These are phyloP conservation scores for Pelargonium myrrhifolium DNA, from an alignment of 441 rosid genomes.

Conservation along the genomic window DNA sequence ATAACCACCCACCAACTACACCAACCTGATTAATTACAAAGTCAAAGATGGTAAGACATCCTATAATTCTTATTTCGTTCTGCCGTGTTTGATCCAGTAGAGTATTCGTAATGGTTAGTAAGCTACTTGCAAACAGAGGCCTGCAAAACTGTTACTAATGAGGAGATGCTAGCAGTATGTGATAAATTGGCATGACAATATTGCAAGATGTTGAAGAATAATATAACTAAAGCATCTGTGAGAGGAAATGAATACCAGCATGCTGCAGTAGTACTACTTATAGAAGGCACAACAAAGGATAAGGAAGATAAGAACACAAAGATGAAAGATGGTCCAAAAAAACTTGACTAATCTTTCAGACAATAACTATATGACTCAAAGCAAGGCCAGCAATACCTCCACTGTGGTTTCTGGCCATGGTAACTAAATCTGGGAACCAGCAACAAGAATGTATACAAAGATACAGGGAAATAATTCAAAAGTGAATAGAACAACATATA, in stretches of 20 bases:
- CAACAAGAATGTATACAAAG: too few relatives aligned
- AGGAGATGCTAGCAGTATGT: conserved; percentile 6
- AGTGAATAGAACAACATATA: neutral
- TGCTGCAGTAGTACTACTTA: neutral
- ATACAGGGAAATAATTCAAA: neutral
- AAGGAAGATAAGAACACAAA: neutral
- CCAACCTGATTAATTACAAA: conserved; percentile 76
- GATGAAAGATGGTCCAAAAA: neutral
- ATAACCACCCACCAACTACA: conserved; percentile 8
- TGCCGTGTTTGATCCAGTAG: conserved; percentile 75
- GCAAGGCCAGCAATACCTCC: neutral
- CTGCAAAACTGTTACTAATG: conserved; percentile 34
- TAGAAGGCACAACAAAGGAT: neutral
- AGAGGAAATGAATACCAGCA: neutral
- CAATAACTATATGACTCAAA: neutral
- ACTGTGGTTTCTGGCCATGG: neutral
- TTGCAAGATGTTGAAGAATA: conserved; percentile 5
- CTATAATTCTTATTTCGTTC: conserved; percentile 66
- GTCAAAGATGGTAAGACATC: conserved; percentile 69
- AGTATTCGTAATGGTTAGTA: conserved; percentile 59
- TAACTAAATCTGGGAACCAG: neutral
- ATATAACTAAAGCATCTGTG: neutral
- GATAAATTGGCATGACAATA: conserved; percentile 9
- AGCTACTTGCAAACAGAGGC: conserved; percentile 82
- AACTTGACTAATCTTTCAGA: neutral